A percentile compares a stretch with the other conserved stretches of the same genome.
phyloP scores from a whole-genome alignment of 768 basidiomycete genomes.

The Boletales sp. region DNA sequence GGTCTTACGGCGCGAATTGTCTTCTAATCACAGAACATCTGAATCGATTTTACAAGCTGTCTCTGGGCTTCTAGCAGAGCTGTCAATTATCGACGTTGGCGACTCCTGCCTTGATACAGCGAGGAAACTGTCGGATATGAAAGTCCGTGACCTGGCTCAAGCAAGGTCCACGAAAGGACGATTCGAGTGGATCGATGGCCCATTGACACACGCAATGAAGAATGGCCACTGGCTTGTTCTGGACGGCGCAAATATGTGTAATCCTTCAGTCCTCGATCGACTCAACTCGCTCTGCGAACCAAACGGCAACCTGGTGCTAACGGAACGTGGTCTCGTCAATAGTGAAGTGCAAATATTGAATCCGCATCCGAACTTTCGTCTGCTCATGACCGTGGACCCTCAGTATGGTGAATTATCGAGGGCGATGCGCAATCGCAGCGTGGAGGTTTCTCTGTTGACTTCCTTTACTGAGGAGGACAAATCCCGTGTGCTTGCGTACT shows the following conservation, averaged over 20 bases:
- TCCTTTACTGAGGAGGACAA: constrained; percentile 43
- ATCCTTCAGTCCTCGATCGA: constrained; percentile 91
- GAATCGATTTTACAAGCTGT: constrained; percentile 24
- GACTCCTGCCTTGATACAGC: constrained; percentile 10
- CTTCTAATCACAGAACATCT: constrained; percentile 12
- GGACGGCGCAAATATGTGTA: constrained; percentile 93
- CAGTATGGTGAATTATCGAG: constrained; percentile 90
- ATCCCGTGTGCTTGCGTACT: constrained; percentile 41
- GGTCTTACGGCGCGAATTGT: constrained; percentile 15
- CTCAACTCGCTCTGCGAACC: constrained; percentile 95
- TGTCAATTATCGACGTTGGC: constrained; percentile 15
- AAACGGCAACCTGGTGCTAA: constrained; percentile 77
- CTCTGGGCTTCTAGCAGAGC: constrained; percentile 26
- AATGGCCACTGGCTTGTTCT: constrained; percentile 86
- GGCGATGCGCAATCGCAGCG: constrained; percentile 96
- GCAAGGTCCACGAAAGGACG: constrained; percentile 40
- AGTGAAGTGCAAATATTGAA: constrained; percentile 69
- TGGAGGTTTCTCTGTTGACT: constrained; percentile 66
- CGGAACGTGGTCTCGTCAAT: constrained; percentile 81
- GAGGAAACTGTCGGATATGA: constrained; percentile 14
- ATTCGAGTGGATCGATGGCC: constrained; percentile 96
- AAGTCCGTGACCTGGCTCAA: constrained; percentile 21
- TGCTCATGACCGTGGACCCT: constrained; percentile 93
- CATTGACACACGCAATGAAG: constrained; percentile 81
- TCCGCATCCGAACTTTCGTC: constrained; percentile 86